These are phyloP conservation scores for Suillus brevipes DNA, from an alignment of 768 basidiomycete genomes.

Conservation along the genomic window DNA sequence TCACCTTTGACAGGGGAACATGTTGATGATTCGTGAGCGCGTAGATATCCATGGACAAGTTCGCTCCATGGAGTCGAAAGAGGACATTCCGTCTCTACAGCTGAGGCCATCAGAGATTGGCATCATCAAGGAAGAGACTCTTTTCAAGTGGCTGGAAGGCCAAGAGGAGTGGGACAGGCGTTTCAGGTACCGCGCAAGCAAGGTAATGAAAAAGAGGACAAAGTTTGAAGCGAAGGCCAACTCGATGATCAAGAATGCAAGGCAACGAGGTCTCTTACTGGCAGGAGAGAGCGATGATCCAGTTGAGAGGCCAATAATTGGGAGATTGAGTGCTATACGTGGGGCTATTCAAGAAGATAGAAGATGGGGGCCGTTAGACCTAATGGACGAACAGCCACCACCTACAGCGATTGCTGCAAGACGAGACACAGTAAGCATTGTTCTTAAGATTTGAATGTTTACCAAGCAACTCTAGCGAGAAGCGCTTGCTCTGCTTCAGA, in stretches of 20 bases:
- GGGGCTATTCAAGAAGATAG: slow-evolving; percentile 41
- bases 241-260: slow-evolving; percentile 44
- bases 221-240: slow-evolving; percentile 48
- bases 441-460: not conserved
- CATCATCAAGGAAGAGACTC: slow-evolving; percentile 71
- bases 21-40: slow-evolving; percentile 69
- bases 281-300: slow-evolving; percentile 4
- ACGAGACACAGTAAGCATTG: slow-evolving; percentile 51
- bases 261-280: slow-evolving; percentile 45
- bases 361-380: slow-evolving; percentile 56
- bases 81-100: slow-evolving; percentile 52
- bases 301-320: slow-evolving; percentile 7
- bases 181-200: slow-evolving; percentile 43
- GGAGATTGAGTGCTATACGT: not conserved
- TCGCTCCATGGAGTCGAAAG: slow-evolving; percentile 62
- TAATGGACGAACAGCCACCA: slow-evolving; percentile 69
- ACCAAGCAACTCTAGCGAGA: slow-evolving; percentile 40
- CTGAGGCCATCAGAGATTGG: slow-evolving; percentile 61
- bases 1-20: slow-evolving; percentile 19
- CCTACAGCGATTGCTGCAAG: slow-evolving; percentile 70
- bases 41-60: slow-evolving; percentile 60
- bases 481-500: slow-evolving; percentile 54
- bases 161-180: slow-evolving; percentile 63
- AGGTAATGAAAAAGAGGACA: slow-evolving; percentile 43
- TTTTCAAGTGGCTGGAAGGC: slow-evolving; percentile 62